These are phyloP conservation scores for Crithidia mellificae DNA, from an alignment of 208 protist genomes.

Conservation along the genomic window DNA sequence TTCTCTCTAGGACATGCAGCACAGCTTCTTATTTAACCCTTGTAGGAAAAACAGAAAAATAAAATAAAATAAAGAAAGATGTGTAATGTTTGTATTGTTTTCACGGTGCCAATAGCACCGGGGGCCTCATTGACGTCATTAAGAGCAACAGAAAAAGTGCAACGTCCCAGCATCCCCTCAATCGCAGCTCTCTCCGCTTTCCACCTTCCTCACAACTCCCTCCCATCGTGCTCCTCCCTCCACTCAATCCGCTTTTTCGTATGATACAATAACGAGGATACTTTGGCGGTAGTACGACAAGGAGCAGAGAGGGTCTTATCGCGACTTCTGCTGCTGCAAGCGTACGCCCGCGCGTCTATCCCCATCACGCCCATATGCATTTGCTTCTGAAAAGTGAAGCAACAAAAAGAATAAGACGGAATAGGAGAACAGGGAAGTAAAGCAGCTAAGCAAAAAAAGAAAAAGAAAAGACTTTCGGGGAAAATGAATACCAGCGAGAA, in stretches of 20 bases:
- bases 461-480: no score
- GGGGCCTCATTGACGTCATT: not conserved
- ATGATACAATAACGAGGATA: no score
- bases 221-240: no score
- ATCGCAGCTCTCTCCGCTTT: not conserved
- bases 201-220: not conserved
- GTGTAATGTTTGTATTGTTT: not conserved
- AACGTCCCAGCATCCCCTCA: not conserved
- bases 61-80: no score
- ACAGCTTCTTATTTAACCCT: no score
- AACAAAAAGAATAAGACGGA: not conserved
- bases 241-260: no score
- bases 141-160: not conserved
- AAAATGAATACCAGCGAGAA: not conserved
- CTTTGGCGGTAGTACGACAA: no score
- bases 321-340: conserved; percentile 1
- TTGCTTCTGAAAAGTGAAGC: not conserved
- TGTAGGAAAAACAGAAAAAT: no score
- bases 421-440: not conserved
- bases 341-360: not conserved
- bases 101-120: not conserved
- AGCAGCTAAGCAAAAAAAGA: no score
- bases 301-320: conserved; percentile 1
- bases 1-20: no score
- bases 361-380: no score